Conservation (phyloP, 345 rosid genomes). For the Rubroshorea leprosula region DNA sequence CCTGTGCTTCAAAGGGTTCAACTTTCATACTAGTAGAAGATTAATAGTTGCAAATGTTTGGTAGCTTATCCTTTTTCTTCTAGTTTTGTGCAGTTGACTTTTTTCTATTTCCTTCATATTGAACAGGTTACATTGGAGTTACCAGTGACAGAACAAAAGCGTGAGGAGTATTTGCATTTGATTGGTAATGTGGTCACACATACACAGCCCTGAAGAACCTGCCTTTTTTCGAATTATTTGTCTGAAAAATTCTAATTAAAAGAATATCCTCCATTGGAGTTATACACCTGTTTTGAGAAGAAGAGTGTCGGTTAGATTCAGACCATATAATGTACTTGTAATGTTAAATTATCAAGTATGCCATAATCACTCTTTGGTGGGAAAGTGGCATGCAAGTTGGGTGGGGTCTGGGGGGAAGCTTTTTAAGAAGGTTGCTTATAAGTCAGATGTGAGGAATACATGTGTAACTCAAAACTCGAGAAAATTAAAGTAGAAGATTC, state of each 20-base stretch:
- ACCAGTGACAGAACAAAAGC: constrained; percentile 35
- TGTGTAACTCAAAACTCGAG: no score
- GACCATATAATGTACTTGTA: background rate
- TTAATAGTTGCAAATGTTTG: constrained; percentile 4
- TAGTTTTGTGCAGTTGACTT: constrained; percentile 3
- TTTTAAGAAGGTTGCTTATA: background rate
- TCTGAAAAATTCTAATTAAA: background rate
- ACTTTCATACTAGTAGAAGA: no score
- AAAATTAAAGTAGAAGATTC: background rate
- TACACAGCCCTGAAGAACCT: constrained; percentile 13
- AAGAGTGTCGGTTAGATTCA: background rate
- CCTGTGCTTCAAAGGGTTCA: no score
- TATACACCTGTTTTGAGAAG: constrained; percentile 1
- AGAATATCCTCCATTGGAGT: constrained; percentile 15
- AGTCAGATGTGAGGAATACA: background rate
- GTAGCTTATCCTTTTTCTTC: constrained; percentile 4
- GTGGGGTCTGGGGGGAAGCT: background rate
- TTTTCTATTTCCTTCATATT: background rate
- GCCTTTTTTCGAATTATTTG: background rate
- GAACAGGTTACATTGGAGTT: constrained; percentile 68
- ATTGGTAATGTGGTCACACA: constrained; percentile 32
- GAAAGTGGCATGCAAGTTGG: background rate
- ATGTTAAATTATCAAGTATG: background rate
- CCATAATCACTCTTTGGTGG: background rate
- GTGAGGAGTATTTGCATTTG: constrained; percentile 42